phyloP scores from a whole-genome alignment of 148 eudicot genomes.

The Rhododendron ferrugineum region DNA sequence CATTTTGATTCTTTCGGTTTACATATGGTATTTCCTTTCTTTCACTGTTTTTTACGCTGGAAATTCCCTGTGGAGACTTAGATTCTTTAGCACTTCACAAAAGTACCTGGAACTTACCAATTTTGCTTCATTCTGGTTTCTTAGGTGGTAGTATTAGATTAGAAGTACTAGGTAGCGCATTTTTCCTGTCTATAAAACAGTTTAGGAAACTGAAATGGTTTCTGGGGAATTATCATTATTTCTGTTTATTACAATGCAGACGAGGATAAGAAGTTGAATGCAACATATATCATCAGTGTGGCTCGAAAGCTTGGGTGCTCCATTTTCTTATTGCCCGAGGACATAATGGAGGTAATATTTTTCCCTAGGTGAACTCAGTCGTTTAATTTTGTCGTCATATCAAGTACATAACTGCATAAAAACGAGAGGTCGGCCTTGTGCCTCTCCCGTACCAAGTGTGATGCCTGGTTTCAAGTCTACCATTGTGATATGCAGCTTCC shows the following conservation, averaged over 20 bases:
- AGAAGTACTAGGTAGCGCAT: not conserved
- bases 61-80: not conserved
- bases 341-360: slow-evolving; percentile 70
- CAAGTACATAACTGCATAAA: not conserved
- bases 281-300: slow-evolving; percentile 87
- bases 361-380: not conserved
- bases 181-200: not conserved
- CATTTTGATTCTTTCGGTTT: not conserved
- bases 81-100: not conserved
- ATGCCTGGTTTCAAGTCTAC: not conserved
- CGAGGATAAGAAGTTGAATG: slow-evolving; percentile 84
- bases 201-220: not conserved
- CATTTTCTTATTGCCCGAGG: slow-evolving; percentile 90
- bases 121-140: not conserved
- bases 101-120: not conserved
- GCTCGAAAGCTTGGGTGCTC: slow-evolving; percentile 97
- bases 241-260: slow-evolving; percentile 32
- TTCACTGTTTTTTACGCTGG: not conserved
- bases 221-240: not conserved
- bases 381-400: not conserved
- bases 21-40: not conserved
- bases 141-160: not conserved
- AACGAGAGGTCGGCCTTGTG: not conserved
- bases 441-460: not conserved
- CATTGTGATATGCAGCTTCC: not conserved